Evolutionary conservation across 768 basidiomycete species (phyloP), one percentile per base, ranked within the genome.

Genomic region (Suillus bovinus): DNA sequence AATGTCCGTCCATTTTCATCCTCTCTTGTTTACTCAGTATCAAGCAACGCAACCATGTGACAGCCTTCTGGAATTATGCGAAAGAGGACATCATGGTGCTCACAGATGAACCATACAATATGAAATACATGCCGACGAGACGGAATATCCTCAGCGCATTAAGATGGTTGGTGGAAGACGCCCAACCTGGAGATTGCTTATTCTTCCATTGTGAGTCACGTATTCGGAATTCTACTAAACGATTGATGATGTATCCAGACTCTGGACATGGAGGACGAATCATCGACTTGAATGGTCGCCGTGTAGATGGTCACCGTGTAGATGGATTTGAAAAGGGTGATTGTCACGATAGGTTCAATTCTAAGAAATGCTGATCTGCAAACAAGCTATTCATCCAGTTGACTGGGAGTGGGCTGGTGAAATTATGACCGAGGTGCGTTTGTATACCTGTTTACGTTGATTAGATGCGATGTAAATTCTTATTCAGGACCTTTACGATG

Each of bases 151-250:
- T 82, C 42, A 68, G 71, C 14, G 83, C 80, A 8, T 81, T 82
- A 80, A 71, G 78, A 27, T 84, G 83, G 83, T 81, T 94, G 29
- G 87, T 91, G 22, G 70, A 77, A 5, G 82, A 79, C 64, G 91
- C 91, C 5, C 77, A 77, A 42, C 76, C 81, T 8, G 80, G 88
- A 66, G 89, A 90, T 69, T 84, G 87, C 16, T 75, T 90, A 8
- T 89, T 89, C 71, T 85, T 90, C 67, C 89, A 90, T 63, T 90
- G 85, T 64, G 50, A 62, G 55, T 39, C 11, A 6, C 17, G 38
- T 39, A 22, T 38, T 17, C 2, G 17, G 11, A 17, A 20, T 20
- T 13, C 7, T 27, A 56, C 10, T 6, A 39, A 39, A 24, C 0
- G 5, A 27, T 27, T 56, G 24, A 39, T 27, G 24, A 20, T 39